phyloP scores from a whole-genome alignment of 352 stramenopile species.

The Plasmopara viticola region DNA sequence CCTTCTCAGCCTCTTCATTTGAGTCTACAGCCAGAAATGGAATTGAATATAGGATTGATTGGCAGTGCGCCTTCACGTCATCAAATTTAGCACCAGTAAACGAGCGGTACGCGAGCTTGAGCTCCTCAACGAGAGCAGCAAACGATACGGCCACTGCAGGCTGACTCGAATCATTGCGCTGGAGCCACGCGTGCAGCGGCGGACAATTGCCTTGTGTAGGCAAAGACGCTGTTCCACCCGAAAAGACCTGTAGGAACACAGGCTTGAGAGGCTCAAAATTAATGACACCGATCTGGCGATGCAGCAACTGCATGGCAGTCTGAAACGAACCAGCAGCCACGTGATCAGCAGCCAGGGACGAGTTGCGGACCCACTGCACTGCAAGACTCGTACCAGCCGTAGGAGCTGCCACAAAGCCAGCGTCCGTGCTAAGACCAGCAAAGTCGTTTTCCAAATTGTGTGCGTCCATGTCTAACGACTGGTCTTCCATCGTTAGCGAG shows the following conservation, averaged over 20 bases:
- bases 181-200: conserved; percentile 71
- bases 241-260: conserved; percentile 83
- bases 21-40: conserved; percentile 93
- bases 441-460: conserved; percentile 57
- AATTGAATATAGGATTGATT: conserved; percentile 91
- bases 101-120: conserved; percentile 94
- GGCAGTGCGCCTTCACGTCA: conserved; percentile 91
- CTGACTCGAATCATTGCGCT: conserved; percentile 83
- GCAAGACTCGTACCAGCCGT: conserved; percentile 83
- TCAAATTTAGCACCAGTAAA: conserved; percentile 98
- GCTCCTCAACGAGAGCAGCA: conserved; percentile 83
- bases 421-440: conserved; percentile 24
- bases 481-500: conserved; percentile 47
- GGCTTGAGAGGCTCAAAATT: conserved; percentile 95
- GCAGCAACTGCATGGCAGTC: conserved; percentile 96
- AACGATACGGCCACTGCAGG: conserved; percentile 88
- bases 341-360: conserved; percentile 96
- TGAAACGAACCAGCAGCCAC: conserved; percentile 93
- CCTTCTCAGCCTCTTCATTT: conserved; percentile 88
- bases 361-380: conserved; percentile 93
- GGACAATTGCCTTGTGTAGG: conserved; percentile 79
- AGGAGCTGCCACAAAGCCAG: conserved; percentile 88
- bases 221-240: conserved; percentile 70
- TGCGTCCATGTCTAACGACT: conserved; percentile 33
- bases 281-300: conserved; percentile 98